Percentiles rank a stretch among this genome's conserved stretches.
Conservation (phyloP, 2,329 filamentous ascomycete species). For the Botrytis sinoallii region DNA sequence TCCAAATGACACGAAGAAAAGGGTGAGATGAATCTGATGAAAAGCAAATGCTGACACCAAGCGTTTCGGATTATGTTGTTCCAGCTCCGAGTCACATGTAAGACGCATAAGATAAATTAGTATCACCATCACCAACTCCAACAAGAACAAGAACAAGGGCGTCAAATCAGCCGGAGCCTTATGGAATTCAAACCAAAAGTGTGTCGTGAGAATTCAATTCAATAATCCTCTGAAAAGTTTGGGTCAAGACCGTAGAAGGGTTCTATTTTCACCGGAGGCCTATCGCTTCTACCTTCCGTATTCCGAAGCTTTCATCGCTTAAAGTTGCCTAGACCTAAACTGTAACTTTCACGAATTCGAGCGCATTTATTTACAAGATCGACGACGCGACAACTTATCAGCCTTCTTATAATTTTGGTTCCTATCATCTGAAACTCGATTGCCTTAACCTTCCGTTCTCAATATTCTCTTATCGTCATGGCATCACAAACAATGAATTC, state of each 20-base stretch:
- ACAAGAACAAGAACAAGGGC: neutral
- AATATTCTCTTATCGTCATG: slow-evolving; percentile 43
- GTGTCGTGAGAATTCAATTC: neutral
- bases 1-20: neutral
- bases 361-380: slow-evolving; percentile 18
- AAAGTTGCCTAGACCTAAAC: neutral
- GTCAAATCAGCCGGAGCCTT: neutral
- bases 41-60: neutral
- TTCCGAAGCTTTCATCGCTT: neutral
- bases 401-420: neutral
- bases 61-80: slow-evolving; percentile 9
- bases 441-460: neutral
- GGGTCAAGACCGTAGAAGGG: neutral
- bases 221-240: neutral
- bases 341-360: slow-evolving; percentile 8
- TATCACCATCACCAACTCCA: neutral
- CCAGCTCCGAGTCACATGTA: slow-evolving; percentile 11
- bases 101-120: neutral
- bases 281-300: slow-evolving; percentile 16
- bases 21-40: neutral
- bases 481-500: slow-evolving; percentile 56
- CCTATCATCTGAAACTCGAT: neutral
- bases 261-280: neutral
- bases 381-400: slow-evolving; percentile 18
- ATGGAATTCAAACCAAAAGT: neutral